Evolutionary conservation across 2,329 filamentous ascomycete species (phyloP).

Genomic region (Aspergillus hiratsukae): DNA sequence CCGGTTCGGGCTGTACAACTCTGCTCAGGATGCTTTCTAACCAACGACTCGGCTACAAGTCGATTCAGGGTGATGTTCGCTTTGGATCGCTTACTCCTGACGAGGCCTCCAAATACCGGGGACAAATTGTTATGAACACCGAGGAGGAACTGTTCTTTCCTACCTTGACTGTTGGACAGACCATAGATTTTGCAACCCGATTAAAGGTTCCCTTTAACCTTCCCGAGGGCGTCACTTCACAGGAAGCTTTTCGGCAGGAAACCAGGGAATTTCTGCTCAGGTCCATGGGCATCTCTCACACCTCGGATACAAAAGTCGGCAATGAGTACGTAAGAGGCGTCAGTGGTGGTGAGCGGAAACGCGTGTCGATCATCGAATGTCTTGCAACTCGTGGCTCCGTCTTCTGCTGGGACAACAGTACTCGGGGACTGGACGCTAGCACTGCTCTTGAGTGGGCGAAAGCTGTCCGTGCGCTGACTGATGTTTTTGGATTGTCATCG

Average conservation of each 20-base stretch:
- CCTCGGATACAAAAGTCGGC: conserved; percentile 62
- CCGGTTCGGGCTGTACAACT: conserved; percentile 66
- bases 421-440: conserved; percentile 61
- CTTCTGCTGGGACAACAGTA: conserved; percentile 65
- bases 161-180: conserved; percentile 48
- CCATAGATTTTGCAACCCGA: conserved; percentile 52
- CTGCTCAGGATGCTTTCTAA: conserved; percentile 67
- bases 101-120: conserved; percentile 46
- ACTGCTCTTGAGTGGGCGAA: conserved; percentile 60
- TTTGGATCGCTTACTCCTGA: conserved; percentile 48
- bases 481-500: conserved; percentile 55
- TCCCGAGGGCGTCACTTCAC: conserved; percentile 40
- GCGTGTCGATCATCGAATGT: conserved; percentile 64
- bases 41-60: conserved; percentile 54
- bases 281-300: conserved; percentile 57
- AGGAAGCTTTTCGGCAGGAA: conserved; percentile 46
- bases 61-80: conserved; percentile 55
- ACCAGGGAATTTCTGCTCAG: conserved; percentile 54
- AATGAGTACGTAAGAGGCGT: conserved; percentile 64
- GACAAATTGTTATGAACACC: conserved; percentile 55
- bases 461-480: conserved; percentile 60
- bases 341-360: conserved; percentile 64
- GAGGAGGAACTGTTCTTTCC: conserved; percentile 52
- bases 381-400: conserved; percentile 55
- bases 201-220: conserved; percentile 53